Conservation (phyloP, 495 filamentous ascomycete species). For the Penicillium waksmanii region DNA sequence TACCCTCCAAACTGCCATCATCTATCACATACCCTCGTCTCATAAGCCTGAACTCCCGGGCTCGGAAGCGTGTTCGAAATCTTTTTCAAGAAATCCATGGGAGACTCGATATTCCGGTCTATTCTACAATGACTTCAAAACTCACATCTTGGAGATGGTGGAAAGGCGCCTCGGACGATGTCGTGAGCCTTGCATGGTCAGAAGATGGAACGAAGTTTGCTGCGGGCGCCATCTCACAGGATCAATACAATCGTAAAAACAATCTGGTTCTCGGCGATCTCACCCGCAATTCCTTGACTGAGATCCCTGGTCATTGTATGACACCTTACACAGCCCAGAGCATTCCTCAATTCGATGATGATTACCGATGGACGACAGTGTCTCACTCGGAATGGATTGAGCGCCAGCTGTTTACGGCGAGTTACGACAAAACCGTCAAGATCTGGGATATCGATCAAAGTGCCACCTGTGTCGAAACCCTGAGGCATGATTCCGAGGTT, state of each 20-base stretch:
- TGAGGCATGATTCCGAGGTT: conserved; percentile 69
- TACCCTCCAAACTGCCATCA: too few species aligned
- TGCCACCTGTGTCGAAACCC: conserved; percentile 49
- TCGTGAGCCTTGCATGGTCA: conserved; percentile 52
- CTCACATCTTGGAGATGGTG: conserved; percentile 45
- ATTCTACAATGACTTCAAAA: conserved; percentile 21
- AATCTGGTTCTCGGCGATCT: conserved; percentile 79
- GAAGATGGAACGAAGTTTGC: conserved; percentile 53
- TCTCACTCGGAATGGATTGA: conserved; percentile 74
- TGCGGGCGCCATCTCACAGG: conserved; percentile 73
- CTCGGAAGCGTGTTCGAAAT: background rate
- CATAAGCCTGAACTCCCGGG: background rate
- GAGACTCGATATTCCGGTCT: conserved; percentile 16
- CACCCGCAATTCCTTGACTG: conserved; percentile 53
- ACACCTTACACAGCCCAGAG: conserved; percentile 42
- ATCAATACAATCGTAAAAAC: conserved; percentile 72
- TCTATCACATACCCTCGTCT: too few species aligned
- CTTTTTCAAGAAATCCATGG: background rate
- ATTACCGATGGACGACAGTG: conserved; percentile 55
- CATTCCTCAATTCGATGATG: background rate
- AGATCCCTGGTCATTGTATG: conserved; percentile 72
- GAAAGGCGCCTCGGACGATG: conserved; percentile 58
- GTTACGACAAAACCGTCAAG: conserved; percentile 80
- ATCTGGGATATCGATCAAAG: conserved; percentile 61
- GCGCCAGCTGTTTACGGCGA: conserved; percentile 69